Conservation (phyloP, 441 rosid genomes). For the Pelargonium myrrhifolium region DNA sequence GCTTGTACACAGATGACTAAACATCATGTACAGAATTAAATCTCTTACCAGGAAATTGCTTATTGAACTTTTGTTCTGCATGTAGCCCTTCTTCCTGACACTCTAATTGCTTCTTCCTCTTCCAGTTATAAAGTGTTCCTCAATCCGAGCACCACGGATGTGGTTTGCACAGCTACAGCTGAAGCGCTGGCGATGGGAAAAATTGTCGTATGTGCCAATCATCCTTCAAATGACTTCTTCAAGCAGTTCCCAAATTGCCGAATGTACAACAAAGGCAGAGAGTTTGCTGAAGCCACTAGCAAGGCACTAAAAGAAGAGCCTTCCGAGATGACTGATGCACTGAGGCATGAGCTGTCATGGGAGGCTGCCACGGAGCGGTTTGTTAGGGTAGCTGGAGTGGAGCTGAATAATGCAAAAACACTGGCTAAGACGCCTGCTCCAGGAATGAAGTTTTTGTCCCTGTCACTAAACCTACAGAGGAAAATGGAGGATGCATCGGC, state of each 20-base stretch:
- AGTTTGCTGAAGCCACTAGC: constrained; percentile 45
- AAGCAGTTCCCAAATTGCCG: constrained; percentile 85
- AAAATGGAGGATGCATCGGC: constrained; percentile 73
- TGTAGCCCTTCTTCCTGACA: neutral
- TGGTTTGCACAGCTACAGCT: constrained; percentile 92
- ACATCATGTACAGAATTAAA: neutral
- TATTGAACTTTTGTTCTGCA: no score
- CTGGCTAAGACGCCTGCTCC: constrained; percentile 19
- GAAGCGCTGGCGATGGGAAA: constrained; percentile 99
- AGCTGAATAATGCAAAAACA: constrained; percentile 20
- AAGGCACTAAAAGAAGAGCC: constrained; percentile 72
- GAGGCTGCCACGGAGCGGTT: constrained; percentile 88
- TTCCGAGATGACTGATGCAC: constrained; percentile 45
- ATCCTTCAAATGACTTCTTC: constrained; percentile 83
- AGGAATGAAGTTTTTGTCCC: constrained; percentile 36
- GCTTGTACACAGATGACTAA: neutral
- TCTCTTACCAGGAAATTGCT: no score
- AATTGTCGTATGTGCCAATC: constrained; percentile 71
- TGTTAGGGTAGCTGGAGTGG: constrained; percentile 48
- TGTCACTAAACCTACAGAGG: constrained; percentile 37
- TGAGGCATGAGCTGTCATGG: constrained; percentile 75
- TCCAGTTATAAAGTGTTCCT: constrained; percentile 82
- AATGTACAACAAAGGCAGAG: constrained; percentile 37
- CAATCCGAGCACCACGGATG: constrained; percentile 96
- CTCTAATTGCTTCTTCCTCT: constrained; percentile 3